A percentile compares a stretch with the other conserved stretches of the same genome.
These are phyloP conservation scores for Pseudocercospora ulei DNA, from an alignment of 2,329 filamentous ascomycete genomes.

Conservation along the genomic window DNA sequence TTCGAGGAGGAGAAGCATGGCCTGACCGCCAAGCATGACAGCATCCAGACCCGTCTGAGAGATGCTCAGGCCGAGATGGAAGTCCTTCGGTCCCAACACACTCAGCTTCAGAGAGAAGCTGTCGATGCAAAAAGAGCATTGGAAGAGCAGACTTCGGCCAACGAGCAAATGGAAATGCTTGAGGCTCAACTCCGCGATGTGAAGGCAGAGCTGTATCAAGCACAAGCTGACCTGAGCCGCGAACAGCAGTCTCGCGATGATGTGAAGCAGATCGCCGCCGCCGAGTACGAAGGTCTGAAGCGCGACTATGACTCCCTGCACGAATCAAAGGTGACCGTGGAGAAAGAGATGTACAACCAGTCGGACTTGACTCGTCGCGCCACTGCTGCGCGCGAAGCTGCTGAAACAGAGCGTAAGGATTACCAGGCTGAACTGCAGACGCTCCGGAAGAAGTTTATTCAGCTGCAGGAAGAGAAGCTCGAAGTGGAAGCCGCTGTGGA, in stretches of 20 bases:
- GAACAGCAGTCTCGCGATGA: conserved; percentile 92
- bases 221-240: conserved; percentile 78
- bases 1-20: conserved; percentile 69
- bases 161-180: conserved; percentile 76
- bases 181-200: conserved; percentile 80
- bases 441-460: conserved; percentile 71
- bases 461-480: conserved; percentile 74
- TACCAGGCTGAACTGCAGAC: conserved; percentile 75
- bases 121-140: conserved; percentile 78
- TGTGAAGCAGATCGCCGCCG: conserved; percentile 78
- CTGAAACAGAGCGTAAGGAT: conserved; percentile 81
- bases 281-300: conserved; percentile 72
- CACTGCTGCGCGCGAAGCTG: conserved; percentile 66
- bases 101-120: conserved; percentile 77
- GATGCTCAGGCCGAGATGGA: conserved; percentile 82
- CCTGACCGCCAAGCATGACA: conserved; percentile 67
- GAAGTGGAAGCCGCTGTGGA: conserved; percentile 74
- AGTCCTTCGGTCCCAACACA: conserved; percentile 72
- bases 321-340: conserved; percentile 90
- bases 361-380: conserved; percentile 82
- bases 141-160: conserved; percentile 79
- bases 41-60: conserved; percentile 62
- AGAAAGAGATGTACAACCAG: conserved; percentile 94
- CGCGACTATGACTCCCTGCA: conserved; percentile 80
- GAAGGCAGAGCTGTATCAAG: conserved; percentile 72